Evolutionary conservation across 768 basidiomycete genomes (phyloP), one percentile per base, ranked within the genome.

Genomic region (Coprinopsis marcescibilis): DNA sequence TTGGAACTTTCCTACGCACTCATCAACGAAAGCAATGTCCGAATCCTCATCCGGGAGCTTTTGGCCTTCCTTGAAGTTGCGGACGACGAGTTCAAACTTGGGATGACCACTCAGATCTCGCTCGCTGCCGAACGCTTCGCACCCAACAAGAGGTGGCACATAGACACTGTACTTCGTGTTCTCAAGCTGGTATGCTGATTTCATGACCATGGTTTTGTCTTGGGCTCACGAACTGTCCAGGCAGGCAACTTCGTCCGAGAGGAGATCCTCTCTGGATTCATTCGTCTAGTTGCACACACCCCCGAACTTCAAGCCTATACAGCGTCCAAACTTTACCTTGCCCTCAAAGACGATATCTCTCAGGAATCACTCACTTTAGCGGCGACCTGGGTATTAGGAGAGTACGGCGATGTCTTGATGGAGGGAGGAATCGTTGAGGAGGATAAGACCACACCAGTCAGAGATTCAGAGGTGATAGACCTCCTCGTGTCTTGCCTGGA

Each of bases 71-170:
- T 99, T 13, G 95, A 98, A 57, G 90, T 97, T 15, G 95, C 96
- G 24, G 96, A 98, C 59, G 94, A 97, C 52, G 96, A 99, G 62
- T 99, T 99, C 73, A 99, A 99, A 68, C 79, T 91, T 12, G 88
- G 91, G 1, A 86, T 99, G 83, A 99, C 96, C 0, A 97, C 95
- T 0, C 95, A 99, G 64, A 93, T 99, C 39, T 90, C 85, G 45
- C 71, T 97, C 20, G 95, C 93, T 2, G 96, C 96, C 0, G 96
- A 99, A 65, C 75, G 93, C 36, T 98, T 90, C 60, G 95, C 95
- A 0, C 96, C 96, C 0, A 97, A 95, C 65, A 94, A 94, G 66
- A 77, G 96, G 53, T 99, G 95, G 95, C 96, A 99, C 62, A 99
- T 99, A 43, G 96, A 98, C 63, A 98, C 96, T 0, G 89, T 97